A percentile compares a stretch with the other conserved stretches of the same genome.
Conservation (phyloP, 208 protist genomes). For the Blechomonas ayalai region DNA sequence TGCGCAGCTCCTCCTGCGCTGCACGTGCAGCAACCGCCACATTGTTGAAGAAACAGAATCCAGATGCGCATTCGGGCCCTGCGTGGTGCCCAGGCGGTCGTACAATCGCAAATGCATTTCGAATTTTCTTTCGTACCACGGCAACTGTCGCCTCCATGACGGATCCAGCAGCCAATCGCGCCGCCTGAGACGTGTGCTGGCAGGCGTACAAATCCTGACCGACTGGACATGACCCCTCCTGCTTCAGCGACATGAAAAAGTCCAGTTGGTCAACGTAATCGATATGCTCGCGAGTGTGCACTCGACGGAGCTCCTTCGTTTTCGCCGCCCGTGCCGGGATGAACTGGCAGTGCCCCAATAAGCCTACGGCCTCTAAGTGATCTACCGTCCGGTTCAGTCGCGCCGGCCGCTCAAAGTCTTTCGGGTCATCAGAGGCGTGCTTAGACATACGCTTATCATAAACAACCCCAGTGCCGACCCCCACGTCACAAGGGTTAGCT, state of each 20-base stretch:
- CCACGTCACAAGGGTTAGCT: neutral
- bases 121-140: conserved; percentile 39
- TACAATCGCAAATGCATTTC: conserved; percentile 83
- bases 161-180: conserved; percentile 61
- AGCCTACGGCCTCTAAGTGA: conserved; percentile 51
- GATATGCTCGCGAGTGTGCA: conserved; percentile 61
- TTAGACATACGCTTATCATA: conserved; percentile 50
- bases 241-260: conserved; percentile 30
- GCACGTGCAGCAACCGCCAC: conserved; percentile 82
- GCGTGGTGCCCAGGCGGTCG: conserved; percentile 89
- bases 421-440: conserved; percentile 43
- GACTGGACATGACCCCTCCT: conserved; percentile 15
- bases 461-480: conserved; percentile 44
- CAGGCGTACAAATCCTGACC: conserved; percentile 78
- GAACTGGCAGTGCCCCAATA: conserved; percentile 37
- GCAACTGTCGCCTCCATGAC: conserved; percentile 52
- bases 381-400: conserved; percentile 49
- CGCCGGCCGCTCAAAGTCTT: conserved; percentile 69
- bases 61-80: conserved; percentile 29
- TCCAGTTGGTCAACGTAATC: conserved; percentile 71
- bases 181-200: conserved; percentile 46
- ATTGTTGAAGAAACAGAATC: conserved; percentile 92
- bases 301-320: conserved; percentile 62
- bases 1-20: conserved; percentile 46
- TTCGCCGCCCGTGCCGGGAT: conserved; percentile 35